These are phyloP conservation scores for Ceratonia siliqua DNA, from an alignment of 306 rosid species.

Conservation along the genomic window DNA sequence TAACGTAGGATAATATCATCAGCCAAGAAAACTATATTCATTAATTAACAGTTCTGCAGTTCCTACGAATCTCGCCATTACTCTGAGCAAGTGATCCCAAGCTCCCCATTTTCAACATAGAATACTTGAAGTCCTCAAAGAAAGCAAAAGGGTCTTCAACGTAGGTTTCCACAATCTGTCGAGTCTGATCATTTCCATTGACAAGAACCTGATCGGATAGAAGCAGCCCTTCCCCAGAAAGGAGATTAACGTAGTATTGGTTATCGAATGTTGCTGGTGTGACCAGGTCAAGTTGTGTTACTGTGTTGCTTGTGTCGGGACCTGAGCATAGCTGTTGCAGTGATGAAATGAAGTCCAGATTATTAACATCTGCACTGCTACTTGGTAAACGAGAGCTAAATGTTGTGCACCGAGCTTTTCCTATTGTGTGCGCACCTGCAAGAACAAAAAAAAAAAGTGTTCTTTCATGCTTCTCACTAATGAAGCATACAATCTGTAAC, in stretches of 20 bases:
- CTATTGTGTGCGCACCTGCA: constrained; percentile 80
- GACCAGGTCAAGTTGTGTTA: constrained; percentile 64
- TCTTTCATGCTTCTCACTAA: neutral
- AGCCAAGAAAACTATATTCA: neutral
- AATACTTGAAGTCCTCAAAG: constrained; percentile 65
- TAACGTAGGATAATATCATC: neutral
- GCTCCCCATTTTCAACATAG: constrained; percentile 79
- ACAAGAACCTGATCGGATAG: constrained; percentile 68
- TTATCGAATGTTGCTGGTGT: constrained; percentile 84
- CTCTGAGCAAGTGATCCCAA: constrained; percentile 42
- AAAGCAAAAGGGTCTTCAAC: constrained; percentile 50
- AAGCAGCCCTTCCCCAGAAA: constrained; percentile 77
- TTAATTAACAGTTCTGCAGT: constrained; percentile 52
- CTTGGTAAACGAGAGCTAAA: constrained; percentile 59
- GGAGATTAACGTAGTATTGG: constrained; percentile 74
- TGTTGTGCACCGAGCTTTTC: constrained; percentile 78
- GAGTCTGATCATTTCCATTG: constrained; percentile 52
- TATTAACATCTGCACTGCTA: constrained; percentile 35
- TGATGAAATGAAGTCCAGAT: constrained; percentile 57
- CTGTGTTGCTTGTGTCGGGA: constrained; percentile 22
- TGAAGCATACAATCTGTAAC: too few relatives aligned
- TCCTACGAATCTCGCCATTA: constrained; percentile 56
- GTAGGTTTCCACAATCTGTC: constrained; percentile 56
- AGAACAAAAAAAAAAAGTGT: neutral
- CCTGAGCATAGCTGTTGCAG: constrained; percentile 66